These are phyloP conservation scores for Taphrina communis DNA, from an alignment of 1,139 yeast species.

Conservation along the genomic window DNA sequence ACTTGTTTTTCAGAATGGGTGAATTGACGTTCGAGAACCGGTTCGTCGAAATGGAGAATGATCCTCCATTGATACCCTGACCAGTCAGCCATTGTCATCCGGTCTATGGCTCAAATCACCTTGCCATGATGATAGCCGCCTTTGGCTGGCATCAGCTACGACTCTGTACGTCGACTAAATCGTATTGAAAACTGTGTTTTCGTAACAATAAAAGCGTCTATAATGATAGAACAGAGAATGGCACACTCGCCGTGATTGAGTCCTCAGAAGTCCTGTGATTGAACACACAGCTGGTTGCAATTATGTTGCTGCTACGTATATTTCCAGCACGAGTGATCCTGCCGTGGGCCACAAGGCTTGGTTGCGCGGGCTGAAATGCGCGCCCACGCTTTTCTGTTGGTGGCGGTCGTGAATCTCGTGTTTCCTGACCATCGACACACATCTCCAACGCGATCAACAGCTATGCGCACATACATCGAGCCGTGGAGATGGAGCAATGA, in stretches of 20 bases:
- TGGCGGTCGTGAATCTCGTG: constrained; percentile 4
- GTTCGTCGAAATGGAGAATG: constrained; percentile 26
- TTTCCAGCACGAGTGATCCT: constrained; percentile 6
- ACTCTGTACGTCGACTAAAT: no score
- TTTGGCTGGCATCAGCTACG: constrained; percentile 21
- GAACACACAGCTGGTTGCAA: no score
- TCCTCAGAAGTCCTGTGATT: no score
- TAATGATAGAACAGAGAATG: no score
- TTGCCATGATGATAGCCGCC: constrained; percentile 33
- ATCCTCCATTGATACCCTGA: constrained; percentile 30
- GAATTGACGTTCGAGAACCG: constrained; percentile 19
- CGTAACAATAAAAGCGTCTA: no score
- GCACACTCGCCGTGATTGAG: no score
- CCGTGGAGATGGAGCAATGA: not conserved
- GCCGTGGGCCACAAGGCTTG: not conserved
- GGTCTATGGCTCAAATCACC: not conserved
- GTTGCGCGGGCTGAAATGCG: constrained; percentile 8
- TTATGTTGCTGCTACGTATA: not conserved
- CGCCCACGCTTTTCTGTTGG: not conserved
- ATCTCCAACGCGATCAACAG: not conserved
- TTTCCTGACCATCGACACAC: not conserved
- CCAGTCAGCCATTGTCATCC: not conserved
- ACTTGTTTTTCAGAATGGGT: constrained; percentile 21
- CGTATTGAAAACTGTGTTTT: no score
- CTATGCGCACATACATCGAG: not conserved